phyloP scores from a whole-genome alignment of 2,329 filamentous ascomycete genomes.

The Cylindrodendrum hubeiense region DNA sequence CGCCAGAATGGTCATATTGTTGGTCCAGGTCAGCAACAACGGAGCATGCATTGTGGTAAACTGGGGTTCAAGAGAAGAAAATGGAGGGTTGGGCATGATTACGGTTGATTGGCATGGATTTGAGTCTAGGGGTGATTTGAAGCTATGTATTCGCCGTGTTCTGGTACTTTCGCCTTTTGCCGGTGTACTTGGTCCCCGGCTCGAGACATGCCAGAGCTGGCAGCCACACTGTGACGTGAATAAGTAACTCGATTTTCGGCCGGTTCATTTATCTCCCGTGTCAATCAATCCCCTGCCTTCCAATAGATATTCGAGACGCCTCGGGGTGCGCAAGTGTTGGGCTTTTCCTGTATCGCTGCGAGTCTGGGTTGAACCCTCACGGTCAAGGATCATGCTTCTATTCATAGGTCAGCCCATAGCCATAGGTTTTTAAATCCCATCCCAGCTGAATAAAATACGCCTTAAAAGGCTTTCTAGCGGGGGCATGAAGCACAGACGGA shows the following conservation, averaged over 20 bases:
- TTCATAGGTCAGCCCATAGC: neutral
- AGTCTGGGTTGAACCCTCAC: neutral
- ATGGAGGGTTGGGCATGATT: neutral
- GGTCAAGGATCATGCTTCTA: neutral
- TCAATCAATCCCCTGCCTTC: neutral
- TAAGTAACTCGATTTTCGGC: neutral
- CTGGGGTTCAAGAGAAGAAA: neutral
- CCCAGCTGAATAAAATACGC: slow-evolving; percentile 10
- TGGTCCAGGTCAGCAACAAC: neutral
- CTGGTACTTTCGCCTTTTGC: neutral
- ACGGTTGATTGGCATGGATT: neutral
- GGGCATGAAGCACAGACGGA: slow-evolving; percentile 4
- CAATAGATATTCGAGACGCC: neutral
- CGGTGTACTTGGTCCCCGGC: neutral
- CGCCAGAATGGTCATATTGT: slow-evolving; percentile 16
- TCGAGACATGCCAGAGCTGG: neutral
- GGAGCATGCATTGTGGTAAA: neutral
- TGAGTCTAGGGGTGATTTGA: neutral
- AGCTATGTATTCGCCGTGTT: neutral
- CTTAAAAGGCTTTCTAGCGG: slow-evolving; percentile 6
- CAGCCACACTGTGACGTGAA: neutral
- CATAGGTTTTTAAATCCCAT: neutral
- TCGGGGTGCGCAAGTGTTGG: neutral
- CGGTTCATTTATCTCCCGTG: neutral
- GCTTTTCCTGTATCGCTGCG: neutral